Evolutionary conservation across 108 stramenopile genomes (phyloP).

Genomic region (Nitzschia sp.): DNA sequence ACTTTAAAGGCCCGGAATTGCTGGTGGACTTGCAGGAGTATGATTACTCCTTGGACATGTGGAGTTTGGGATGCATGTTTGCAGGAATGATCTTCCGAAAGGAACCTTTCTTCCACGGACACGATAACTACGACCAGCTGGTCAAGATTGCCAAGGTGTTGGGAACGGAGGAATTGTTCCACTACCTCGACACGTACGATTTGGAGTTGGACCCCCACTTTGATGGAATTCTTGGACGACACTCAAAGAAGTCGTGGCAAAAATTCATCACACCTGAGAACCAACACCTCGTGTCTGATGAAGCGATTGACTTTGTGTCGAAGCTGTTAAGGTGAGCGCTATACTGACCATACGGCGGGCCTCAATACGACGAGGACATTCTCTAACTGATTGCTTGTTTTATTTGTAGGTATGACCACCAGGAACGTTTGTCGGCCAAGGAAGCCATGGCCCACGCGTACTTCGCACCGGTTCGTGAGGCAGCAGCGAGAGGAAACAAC

Average conservation of each 20-base stretch:
- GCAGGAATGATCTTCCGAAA: conserved; percentile 99
- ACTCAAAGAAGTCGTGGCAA: conserved; percentile 98
- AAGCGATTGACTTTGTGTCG: conserved; percentile 95
- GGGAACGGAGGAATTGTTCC: conserved; percentile 96
- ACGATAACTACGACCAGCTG: conserved; percentile 99
- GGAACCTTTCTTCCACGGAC: conserved; percentile 99
- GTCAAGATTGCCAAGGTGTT: conserved; percentile 98
- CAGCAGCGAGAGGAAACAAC: conserved; percentile 55
- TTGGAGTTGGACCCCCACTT: conserved; percentile 96
- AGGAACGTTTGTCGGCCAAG: conserved; percentile 97
- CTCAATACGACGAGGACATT: not conserved
- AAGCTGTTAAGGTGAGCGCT: conserved; percentile 61
- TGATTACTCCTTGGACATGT: conserved; percentile 99
- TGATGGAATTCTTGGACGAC: conserved; percentile 95
- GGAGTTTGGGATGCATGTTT: conserved; percentile 99
- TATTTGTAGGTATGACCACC: conserved; percentile 92
- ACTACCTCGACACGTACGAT: conserved; percentile 96
- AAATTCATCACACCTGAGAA: conserved; percentile 98
- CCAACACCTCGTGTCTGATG: conserved; percentile 96
- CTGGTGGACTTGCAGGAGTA: conserved; percentile 99
- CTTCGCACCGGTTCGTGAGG: conserved; percentile 95
- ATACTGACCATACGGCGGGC: conserved; percentile 26
- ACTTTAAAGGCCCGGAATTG: conserved; percentile 99
- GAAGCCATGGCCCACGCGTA: conserved; percentile 98
- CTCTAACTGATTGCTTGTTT: not conserved